A percentile compares a stretch with the other conserved stretches of the same genome.
These are phyloP conservation scores for Plasmodium malariae DNA, from an alignment of 169 alveolate genomes.

Conservation along the genomic window DNA sequence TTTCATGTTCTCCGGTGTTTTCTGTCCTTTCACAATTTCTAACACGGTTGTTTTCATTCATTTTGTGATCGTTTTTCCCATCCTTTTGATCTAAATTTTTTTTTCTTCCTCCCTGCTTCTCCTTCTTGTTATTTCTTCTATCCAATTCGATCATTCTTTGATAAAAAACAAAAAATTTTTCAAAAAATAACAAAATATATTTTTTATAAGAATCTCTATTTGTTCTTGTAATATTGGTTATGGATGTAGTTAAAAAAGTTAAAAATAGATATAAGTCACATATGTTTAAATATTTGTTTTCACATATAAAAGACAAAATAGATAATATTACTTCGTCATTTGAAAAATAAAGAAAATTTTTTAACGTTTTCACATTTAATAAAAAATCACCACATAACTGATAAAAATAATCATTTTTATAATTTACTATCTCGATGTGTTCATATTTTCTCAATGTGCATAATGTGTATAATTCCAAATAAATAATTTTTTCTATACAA, in stretches of 20 bases:
- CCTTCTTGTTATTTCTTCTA: not conserved
- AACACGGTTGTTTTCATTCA: not conserved
- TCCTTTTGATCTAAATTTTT: not conserved
- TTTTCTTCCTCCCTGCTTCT: not conserved
- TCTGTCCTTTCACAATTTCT: not conserved
- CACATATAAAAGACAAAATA: constrained; percentile 70
- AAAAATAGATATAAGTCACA: constrained; percentile 63
- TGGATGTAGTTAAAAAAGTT: constrained; percentile 54
- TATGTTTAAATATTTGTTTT: constrained; percentile 70
- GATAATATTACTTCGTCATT: constrained; percentile 62
- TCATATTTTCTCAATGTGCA: constrained; percentile 64
- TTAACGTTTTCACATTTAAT: constrained; percentile 52
- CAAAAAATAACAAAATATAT: constrained; percentile 59
- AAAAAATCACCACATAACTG: constrained; percentile 28
- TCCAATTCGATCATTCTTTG: constrained; percentile 70
- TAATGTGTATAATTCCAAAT: constrained; percentile 55
- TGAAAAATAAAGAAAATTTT: constrained; percentile 42
- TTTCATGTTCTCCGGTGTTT: not conserved
- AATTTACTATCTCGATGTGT: constrained; percentile 33
- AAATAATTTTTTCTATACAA: constrained; percentile 50
- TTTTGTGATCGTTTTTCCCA: not conserved
- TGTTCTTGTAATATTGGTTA: constrained; percentile 52
- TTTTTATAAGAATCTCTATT: constrained; percentile 72
- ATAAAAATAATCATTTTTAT: constrained; percentile 43
- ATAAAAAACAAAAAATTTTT: constrained; percentile 61